Percentiles rank a stretch among this genome's conserved stretches.
Evolutionary conservation across 192 early-diverging fungal genomes (phyloP).

Genomic region (Backusella mclennaniae): DNA sequence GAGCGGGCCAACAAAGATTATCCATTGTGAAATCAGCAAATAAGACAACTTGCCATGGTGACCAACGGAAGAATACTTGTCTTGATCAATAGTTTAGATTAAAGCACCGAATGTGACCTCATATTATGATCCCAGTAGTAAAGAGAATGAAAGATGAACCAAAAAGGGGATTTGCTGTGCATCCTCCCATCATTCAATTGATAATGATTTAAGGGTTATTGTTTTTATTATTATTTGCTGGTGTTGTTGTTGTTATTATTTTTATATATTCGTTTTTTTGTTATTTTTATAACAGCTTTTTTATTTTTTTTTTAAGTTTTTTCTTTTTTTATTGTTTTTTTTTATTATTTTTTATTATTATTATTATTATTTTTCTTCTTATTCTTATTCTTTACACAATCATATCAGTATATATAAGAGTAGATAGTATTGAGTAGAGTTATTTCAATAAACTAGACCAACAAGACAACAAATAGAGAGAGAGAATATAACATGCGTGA

Average conservation of each 20-base stretch:
- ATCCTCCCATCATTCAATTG: background rate
- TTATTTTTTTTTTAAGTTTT: background rate
- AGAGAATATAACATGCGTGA: constrained; percentile 59
- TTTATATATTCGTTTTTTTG: background rate
- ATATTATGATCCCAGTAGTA: background rate
- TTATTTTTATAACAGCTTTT: background rate
- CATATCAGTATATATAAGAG: background rate
- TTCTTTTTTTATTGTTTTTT: background rate
- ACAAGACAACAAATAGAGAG: background rate
- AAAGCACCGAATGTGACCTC: background rate
- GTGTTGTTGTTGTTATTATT: background rate
- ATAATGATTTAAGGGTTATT: background rate
- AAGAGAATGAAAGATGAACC: background rate
- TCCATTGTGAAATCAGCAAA: background rate
- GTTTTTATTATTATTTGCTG: background rate
- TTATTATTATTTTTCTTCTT: background rate
- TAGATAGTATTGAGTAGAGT: background rate
- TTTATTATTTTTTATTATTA: background rate
- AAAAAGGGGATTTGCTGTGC: background rate
- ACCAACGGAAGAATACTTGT: background rate
- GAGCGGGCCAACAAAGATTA: background rate
- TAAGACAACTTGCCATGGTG: background rate
- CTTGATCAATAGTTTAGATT: background rate
- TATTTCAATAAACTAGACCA: background rate
- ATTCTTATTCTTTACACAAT: background rate